Evolutionary conservation across 2,329 filamentous ascomycete species (phyloP).

Genomic region (Neofusicoccum sp.): DNA sequence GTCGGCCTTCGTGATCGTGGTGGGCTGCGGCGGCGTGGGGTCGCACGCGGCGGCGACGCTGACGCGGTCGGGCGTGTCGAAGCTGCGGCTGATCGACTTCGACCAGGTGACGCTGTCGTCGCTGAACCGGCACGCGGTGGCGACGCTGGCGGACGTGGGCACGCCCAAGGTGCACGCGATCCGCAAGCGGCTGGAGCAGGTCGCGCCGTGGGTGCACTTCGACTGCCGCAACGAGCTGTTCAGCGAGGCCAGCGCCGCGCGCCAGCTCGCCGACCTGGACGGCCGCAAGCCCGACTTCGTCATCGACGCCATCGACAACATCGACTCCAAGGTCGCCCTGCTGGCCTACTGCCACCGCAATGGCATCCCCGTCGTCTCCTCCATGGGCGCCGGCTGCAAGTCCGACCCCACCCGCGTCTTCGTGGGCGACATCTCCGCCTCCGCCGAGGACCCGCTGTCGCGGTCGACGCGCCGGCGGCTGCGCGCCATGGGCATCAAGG

Average conservation of each 20-base stretch:
- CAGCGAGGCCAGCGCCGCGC: slow-evolving; percentile 62
- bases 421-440: slow-evolving; percentile 86
- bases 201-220: slow-evolving; percentile 88
- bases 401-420: slow-evolving; percentile 79
- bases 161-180: slow-evolving; percentile 88
- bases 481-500: slow-evolving; percentile 72
- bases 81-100: slow-evolving; percentile 87
- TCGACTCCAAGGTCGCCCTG: slow-evolving; percentile 90
- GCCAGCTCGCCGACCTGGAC: slow-evolving; percentile 66
- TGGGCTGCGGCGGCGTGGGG: slow-evolving; percentile 91
- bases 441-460: slow-evolving; percentile 85
- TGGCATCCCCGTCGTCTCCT: slow-evolving; percentile 78
- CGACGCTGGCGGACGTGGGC: slow-evolving; percentile 89
- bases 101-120: slow-evolving; percentile 96
- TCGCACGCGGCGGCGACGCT: slow-evolving; percentile 87
- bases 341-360: slow-evolving; percentile 83
- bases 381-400: slow-evolving; percentile 96
- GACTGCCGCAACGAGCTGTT: slow-evolving; percentile 86
- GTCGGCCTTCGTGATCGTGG: slow-evolving; percentile 78
- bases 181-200: slow-evolving; percentile 73
- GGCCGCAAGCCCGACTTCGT: slow-evolving; percentile 75
- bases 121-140: slow-evolving; percentile 92
- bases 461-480: slow-evolving; percentile 77
- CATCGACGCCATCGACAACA: slow-evolving; percentile 98
- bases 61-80: slow-evolving; percentile 83